A percentile compares a stretch with the other conserved stretches of the same genome.
These are phyloP conservation scores for Lepidium campestre DNA, from an alignment of 441 rosid species.

Conservation along the genomic window DNA sequence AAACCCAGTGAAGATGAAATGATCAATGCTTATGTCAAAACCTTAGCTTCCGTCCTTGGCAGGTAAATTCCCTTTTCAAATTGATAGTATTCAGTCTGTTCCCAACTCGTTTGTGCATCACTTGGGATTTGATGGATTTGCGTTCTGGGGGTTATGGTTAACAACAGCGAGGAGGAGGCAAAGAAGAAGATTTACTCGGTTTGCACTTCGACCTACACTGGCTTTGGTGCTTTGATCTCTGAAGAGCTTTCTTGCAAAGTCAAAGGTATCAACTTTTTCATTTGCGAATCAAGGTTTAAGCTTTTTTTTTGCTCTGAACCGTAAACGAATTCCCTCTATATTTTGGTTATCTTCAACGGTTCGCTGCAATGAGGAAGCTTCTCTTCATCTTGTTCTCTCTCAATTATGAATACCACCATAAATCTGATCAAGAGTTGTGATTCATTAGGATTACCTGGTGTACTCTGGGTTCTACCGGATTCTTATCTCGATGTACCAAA, in stretches of 20 bases:
- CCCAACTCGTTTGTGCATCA: background rate
- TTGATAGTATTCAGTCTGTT: background rate
- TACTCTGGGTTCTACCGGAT: constrained; percentile 95
- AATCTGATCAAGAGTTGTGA: constrained; percentile 4
- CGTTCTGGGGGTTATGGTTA: background rate
- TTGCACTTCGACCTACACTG: constrained; percentile 77
- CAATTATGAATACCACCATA: background rate
- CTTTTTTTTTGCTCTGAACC: background rate
- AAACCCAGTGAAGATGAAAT: constrained; percentile 80
- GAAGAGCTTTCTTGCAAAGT: constrained; percentile 89
- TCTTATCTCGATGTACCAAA: constrained; percentile 92
- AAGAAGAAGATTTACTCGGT: constrained; percentile 96
- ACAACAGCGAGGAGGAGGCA: constrained; percentile 85
- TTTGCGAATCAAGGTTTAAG: background rate
- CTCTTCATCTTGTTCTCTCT: background rate
- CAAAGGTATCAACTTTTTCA: constrained; percentile 53
- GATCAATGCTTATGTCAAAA: constrained; percentile 74
- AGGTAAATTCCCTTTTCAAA: constrained; percentile 30
- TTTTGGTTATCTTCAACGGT: background rate
- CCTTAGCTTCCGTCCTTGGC: constrained; percentile 70
- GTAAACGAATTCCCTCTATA: background rate
- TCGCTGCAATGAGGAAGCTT: background rate
- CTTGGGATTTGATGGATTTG: background rate
- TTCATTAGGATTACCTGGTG: constrained; percentile 68
- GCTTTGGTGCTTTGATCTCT: constrained; percentile 90